Base-by-base conservation (phyloP, 768 basidiomycete genomes). In the Termitomyces sp. region DNA sequence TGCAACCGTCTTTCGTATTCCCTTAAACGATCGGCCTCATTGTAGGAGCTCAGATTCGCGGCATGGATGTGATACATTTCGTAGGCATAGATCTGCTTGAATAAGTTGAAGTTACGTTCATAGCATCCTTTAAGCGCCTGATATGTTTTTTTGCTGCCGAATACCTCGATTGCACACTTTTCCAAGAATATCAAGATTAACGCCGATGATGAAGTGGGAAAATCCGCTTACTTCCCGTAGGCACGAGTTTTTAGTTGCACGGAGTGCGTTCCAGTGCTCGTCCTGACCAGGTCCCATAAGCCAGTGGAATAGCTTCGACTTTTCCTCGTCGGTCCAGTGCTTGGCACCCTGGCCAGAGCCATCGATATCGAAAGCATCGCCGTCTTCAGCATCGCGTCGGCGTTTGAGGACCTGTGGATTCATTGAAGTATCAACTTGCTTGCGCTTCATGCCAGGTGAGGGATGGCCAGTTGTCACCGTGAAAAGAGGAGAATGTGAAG, bases 251-350 rank as follows among this genome's bases (percentile, higher is more conserved):
- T 91, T 92, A 7, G 89, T 88, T 4, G 88, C 87, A 34, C 88
- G 83, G 53, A 92, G 84, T 25, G 87, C 76, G 65, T 86, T 88
- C 86, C 90, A 92, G 62, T 91, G 88, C 20, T 90, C 88, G 66
- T 92, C 89, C 67, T 87, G 83, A 17, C 80, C 80, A 12, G 74
- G 75, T 25, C 82, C 88, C 85, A 92, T 88, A 51, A 92, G 82
- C 89, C 90, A 92, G 48, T 75, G 82, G 72, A 92, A 92, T 50
- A 92, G 76, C 63, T 82, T 85, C 14, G 88, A 81, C 74, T 92
- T 92, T 69, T 92, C 90, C 9, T 91, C 89, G 70, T 91, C 91
- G 0, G 89, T 89, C 90, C 90, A 92, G 66, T 92, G 90, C 66
- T 91, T 91, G 1, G 90, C 87, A 31, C 90, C 90, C 62, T 84